These are phyloP conservation scores for Yamadazyma atmosphaerica DNA, from an alignment of 1,139 yeast species.

Conservation along the genomic window DNA sequence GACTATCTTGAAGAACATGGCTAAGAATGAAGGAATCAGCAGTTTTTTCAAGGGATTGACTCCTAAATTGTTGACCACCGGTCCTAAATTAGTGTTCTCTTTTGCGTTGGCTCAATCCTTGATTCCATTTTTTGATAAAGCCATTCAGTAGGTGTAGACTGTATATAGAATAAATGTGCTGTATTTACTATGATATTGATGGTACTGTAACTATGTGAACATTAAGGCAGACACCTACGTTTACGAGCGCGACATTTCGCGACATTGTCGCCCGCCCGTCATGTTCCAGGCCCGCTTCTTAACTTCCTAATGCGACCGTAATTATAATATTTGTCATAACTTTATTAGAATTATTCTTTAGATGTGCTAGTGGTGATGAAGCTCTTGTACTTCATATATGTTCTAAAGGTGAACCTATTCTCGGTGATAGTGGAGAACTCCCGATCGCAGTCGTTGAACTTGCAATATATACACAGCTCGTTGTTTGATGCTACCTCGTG, in stretches of 20 bases:
- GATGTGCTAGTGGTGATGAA: no score
- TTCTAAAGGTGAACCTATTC: slow-evolving; percentile 39
- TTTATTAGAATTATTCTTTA: no score
- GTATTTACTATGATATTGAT: background rate
- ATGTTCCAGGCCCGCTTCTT: no score
- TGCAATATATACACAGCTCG: slow-evolving; percentile 38
- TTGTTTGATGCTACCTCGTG: slow-evolving; percentile 30
- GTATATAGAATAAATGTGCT: background rate
- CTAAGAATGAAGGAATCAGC: slow-evolving; percentile 81
- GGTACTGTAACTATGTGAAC: no score
- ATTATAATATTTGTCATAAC: no score
- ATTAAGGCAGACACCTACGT: no score
- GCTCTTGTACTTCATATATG: slow-evolving; percentile 34
- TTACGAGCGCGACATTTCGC: no score
- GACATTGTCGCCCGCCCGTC: no score
- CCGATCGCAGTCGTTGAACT: slow-evolving; percentile 32
- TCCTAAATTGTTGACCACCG: slow-evolving; percentile 95
- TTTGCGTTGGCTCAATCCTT: slow-evolving; percentile 95
- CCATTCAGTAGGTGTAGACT: slow-evolving; percentile 32
- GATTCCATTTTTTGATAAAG: slow-evolving; percentile 90
- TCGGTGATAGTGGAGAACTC: slow-evolving; percentile 38
- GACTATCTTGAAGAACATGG: slow-evolving; percentile 89
- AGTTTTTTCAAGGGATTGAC: slow-evolving; percentile 97
- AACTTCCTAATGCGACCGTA: no score
- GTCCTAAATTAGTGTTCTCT: slow-evolving; percentile 95